Evolutionary conservation across 1,284 basidiomycete genomes (phyloP), one percentile per base, ranked within the genome.

Genomic region (Anthracocystis setariae): DNA sequence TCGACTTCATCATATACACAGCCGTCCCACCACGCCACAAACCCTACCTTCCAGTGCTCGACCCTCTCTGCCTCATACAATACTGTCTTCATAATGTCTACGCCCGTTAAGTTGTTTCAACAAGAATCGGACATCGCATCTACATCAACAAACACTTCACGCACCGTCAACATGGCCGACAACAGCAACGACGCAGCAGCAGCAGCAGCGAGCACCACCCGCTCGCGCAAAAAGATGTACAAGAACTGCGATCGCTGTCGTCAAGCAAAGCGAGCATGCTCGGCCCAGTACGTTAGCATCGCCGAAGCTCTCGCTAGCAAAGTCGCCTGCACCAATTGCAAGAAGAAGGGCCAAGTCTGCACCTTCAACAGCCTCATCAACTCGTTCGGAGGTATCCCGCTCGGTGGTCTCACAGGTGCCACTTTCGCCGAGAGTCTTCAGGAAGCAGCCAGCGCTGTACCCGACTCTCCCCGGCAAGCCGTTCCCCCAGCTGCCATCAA

Each of bases 201-300:
- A 37, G 51, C 35, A 9, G 35, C 35, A 5, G 35, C 35, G 17
- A 46, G 21, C n/a, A 33, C 33, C 33, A 33, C 59, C 5, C 55
- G 46, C 13, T 61, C 64, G 35, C 64, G 64, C 64, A 68, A 68
- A 33, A 68, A 68, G 39, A 68, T 68, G 65, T 69, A 64, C 66
- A 63, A 61, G 40, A 69, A 69, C 56, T 69, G 66, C 49, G 66
- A 69, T 33, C 53, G 48, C 7, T 69, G 66, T 29, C 60, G 66
- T 39, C 48, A 55, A 24, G 66, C 66, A 27, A 69, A 69, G 33
- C 66, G 66, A 23, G 66, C 58, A 20, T 69, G 66, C 18, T 57
- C 54, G 21, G 66, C 66, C 5, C 54, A 59, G 25, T 69, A 69
- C 48, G 48, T 40, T 18, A 60, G 50, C 48, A 63, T 69, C 45